Base-by-base conservation (phyloP, 176 grass and related monocot genomes). In the Areca catechu region DNA sequence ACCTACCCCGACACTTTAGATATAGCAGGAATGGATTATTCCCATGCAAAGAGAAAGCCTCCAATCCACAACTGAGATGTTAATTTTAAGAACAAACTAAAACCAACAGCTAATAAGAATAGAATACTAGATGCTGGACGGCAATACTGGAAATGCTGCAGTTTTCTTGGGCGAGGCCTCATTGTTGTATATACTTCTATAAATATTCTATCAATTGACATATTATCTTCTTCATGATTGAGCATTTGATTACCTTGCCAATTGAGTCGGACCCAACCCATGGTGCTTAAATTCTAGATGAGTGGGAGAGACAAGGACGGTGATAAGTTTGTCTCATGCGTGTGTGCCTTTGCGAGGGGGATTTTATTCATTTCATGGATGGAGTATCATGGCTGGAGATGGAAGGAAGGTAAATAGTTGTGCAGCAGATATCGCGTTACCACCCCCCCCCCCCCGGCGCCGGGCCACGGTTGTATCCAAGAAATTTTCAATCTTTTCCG, bases 11-110 rank as follows among this genome's bases (percentile, higher is more conserved):
- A 89, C 76, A 68, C 79, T 17, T 37, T 98, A 16, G 93, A 98
- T 66, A 83, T 98, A 61, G 87, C 83, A 50, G 93, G 84, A 16
- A 92, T 98, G 93, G 93, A 98, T 62, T 98, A 98, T 71, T 85
- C 88, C 21, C 93, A 87, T n/a, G 93, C 93, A 7, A 73, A 53
- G 59, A 85, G 78, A 74, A 98, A 80, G 81, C 76, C 93, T 19
- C 93, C 93, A 20, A 98, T 98, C 69, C 93, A 98, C 81, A 98
- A 98, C 73, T 98, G 65, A 87, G 21, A 7, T 14, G 24, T 19
- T 16, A 67, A 28, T 15, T n/a, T n/a, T n/a, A 37, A n/a, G 23
- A 23, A 50, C 19, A 56, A 49, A 20, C 4, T 23, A 71, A 57
- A 20, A 43, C 65, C 49, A 24, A 72, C n/a, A 62, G n/a, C 24